Evolutionary conservation across 75 land plant genomes (phyloP).

Genomic region (Pinus taeda): DNA sequence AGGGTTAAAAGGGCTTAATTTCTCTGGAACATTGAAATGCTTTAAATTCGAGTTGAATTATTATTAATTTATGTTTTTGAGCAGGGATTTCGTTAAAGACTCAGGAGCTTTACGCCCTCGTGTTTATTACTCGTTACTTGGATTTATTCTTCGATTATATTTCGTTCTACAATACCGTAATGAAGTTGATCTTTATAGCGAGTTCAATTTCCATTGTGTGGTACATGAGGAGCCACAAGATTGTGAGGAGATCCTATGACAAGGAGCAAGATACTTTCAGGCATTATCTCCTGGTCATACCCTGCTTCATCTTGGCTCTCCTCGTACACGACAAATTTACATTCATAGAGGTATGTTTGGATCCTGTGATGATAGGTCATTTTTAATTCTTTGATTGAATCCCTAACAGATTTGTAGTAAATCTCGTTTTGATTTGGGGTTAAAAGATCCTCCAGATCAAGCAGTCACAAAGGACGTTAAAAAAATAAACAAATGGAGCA

Average conservation of each 20-base stretch:
- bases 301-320: conserved; percentile 57
- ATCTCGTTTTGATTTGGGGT: background rate
- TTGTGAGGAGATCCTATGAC: conserved; percentile 69
- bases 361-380: background rate
- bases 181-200: conserved; percentile 90
- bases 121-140: conserved; percentile 83
- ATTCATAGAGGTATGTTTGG: conserved; percentile 63
- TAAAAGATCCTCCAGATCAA: no score
- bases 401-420: background rate
- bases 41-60: background rate
- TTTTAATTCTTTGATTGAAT: background rate
- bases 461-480: no score
- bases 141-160: conserved; percentile 77
- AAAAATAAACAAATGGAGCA: no score
- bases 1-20: background rate
- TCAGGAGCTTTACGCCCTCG: conserved; percentile 89
- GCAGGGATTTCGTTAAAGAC: conserved; percentile 95
- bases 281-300: conserved; percentile 61
- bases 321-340: conserved; percentile 75
- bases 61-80: background rate
- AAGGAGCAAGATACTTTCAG: conserved; percentile 78
- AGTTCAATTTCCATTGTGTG: conserved; percentile 86
- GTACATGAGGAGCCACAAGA: conserved; percentile 75
- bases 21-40: background rate
- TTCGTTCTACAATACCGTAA: conserved; percentile 76